A percentile compares a stretch with the other conserved stretches of the same genome.
These are phyloP conservation scores for Hypoxylon fragiforme DNA, from an alignment of 495 filamentous ascomycete species.

Conservation along the genomic window DNA sequence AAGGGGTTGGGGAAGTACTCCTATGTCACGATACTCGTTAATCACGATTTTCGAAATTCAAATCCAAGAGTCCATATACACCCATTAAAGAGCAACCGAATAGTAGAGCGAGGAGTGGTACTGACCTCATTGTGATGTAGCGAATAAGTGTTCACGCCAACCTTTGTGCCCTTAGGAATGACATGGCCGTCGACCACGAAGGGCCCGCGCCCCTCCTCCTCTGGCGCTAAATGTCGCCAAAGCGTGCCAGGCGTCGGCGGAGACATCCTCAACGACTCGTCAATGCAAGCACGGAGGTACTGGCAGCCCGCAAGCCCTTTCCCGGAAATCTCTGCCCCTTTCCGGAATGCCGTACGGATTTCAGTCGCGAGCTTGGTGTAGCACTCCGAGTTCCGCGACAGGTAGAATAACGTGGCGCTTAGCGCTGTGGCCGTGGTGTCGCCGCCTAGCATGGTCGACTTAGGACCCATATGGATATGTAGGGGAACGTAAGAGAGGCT, in stretches of 20 bases:
- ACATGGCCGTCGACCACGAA: constrained; percentile 35
- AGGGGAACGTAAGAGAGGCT: background rate
- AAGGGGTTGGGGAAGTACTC: constrained; percentile 47
- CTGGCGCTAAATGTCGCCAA: constrained; percentile 28
- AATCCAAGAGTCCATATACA: no score
- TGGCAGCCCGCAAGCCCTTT: constrained; percentile 53
- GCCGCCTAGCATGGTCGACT: constrained; percentile 39
- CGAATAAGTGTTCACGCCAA: constrained; percentile 44
- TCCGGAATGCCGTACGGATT: constrained; percentile 44
- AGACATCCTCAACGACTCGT: constrained; percentile 62
- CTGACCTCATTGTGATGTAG: constrained; percentile 45
- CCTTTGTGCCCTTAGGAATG: constrained; percentile 36
- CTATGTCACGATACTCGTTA: background rate
- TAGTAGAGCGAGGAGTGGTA: background rate
- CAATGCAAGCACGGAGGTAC: constrained; percentile 55
- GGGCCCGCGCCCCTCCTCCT: constrained; percentile 3
- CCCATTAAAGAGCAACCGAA: no score
- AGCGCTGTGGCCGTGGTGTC: constrained; percentile 57
- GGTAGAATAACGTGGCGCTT: constrained; percentile 56
- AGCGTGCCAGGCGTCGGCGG: constrained; percentile 54
- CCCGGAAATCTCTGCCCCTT: constrained; percentile 42
- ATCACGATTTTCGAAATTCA: no score
- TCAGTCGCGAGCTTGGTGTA: constrained; percentile 47
- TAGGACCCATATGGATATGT: no score
- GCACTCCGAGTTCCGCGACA: constrained; percentile 50